Evolutionary conservation across 225 moss, liverwort and hornwort genomes (phyloP).

Genomic region (Straminergon stramineum): DNA sequence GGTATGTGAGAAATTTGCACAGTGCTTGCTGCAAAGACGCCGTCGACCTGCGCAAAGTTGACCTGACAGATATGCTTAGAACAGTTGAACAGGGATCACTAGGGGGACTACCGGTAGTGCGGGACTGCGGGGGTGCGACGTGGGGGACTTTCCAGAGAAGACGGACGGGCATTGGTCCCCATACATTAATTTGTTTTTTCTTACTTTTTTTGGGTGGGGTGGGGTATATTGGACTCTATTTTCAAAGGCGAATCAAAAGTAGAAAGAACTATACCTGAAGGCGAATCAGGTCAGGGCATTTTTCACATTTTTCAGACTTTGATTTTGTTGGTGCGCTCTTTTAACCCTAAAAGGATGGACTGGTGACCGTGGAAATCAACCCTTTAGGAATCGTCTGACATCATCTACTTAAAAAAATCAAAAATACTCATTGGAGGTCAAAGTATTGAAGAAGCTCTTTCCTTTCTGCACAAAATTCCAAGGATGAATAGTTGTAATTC

Average conservation of each 20-base stretch:
- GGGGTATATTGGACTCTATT: background rate
- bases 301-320: background rate
- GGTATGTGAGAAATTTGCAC: background rate
- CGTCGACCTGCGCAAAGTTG: background rate
- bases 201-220: accelerated
- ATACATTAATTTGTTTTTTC: background rate
- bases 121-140: background rate
- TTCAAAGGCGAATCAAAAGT: background rate
- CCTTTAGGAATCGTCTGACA: too few species aligned
- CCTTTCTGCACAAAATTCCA: too few species aligned
- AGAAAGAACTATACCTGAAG: background rate
- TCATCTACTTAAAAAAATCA: too few species aligned
- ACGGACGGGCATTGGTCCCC: background rate
- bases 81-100: background rate
- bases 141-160: background rate
- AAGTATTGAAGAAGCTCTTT: too few species aligned
- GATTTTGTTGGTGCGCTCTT: background rate
- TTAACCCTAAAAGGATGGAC: too few species aligned
- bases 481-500: too few species aligned
- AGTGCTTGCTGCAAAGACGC: background rate
- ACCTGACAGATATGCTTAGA: background rate
- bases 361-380: too few species aligned
- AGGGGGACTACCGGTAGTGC: background rate
- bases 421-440: too few species aligned
- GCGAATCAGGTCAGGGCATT: background rate